These are phyloP conservation scores for Pyropia haitanensis DNA, from an alignment of 23 red algal genomes.

Conservation along the genomic window DNA sequence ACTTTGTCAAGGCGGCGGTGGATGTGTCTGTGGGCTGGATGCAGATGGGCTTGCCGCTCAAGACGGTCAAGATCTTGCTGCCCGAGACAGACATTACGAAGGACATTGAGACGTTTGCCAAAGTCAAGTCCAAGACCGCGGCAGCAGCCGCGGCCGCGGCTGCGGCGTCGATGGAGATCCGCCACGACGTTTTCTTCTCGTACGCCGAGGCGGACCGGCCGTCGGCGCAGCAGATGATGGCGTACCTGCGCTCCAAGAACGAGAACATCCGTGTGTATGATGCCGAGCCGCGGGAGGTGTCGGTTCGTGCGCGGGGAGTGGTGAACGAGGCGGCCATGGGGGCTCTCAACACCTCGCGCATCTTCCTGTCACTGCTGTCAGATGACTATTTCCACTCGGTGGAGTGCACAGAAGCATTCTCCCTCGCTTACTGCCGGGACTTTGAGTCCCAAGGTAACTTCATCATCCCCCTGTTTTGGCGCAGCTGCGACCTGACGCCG, in stretches of 20 bases:
- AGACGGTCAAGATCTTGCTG: constrained; percentile 57
- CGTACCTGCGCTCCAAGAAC: constrained; percentile 21
- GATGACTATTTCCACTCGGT: constrained; percentile 63
- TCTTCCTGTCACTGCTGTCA: constrained; percentile 44
- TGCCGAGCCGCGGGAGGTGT: constrained; percentile 36
- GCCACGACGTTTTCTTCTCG: constrained; percentile 48
- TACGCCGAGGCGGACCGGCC: constrained; percentile 37
- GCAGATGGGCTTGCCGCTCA: constrained; percentile 53
- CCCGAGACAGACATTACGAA: constrained; percentile 59
- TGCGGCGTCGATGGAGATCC: constrained; percentile 10
- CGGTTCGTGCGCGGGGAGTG: constrained; percentile 26
- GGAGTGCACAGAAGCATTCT: constrained; percentile 60
- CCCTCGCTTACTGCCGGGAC: constrained; percentile 54
- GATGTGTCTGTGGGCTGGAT: constrained; percentile 46
- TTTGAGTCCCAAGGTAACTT: constrained; percentile 67
- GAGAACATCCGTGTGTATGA: constrained; percentile 32
- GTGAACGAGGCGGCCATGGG: constrained; percentile 34
- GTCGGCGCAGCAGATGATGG: constrained; percentile 50
- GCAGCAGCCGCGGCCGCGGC: background rate
- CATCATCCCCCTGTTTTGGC: constrained; percentile 54
- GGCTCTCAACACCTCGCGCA: constrained; percentile 34
- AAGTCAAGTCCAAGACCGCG: constrained; percentile 20
- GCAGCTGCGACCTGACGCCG: constrained; percentile 55
- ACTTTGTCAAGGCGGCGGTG: constrained; percentile 48
- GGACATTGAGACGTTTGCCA: constrained; percentile 40